A percentile compares a stretch with the other conserved stretches of the same genome.
Evolutionary conservation across 1,139 yeast species (phyloP).

Genomic region (Debaryomyces sp.): DNA sequence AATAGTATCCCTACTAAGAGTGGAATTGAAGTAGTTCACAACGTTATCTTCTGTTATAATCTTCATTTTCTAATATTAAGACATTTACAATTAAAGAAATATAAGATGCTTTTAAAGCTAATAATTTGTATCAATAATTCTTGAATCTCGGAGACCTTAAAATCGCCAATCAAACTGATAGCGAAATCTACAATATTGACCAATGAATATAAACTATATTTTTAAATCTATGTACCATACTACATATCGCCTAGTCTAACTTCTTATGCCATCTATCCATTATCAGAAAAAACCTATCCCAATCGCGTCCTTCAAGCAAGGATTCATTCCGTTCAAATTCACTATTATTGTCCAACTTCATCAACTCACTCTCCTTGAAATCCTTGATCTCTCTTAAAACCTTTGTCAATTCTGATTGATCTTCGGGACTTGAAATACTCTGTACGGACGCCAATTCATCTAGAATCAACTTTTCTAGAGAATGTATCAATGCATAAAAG

Average conservation of each 20-base stretch:
- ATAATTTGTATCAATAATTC: not conserved
- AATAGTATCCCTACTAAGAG: slow-evolving; percentile 22
- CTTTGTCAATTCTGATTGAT: slow-evolving; percentile 9
- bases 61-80: slow-evolving; percentile 23
- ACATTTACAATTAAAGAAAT: too few relatives aligned
- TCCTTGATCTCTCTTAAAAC: slow-evolving; percentile 17
- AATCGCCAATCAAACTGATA: not conserved
- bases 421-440: slow-evolving; percentile 2
- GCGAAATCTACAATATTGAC: not conserved
- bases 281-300: slow-evolving; percentile 7
- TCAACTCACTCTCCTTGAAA: slow-evolving; percentile 20
- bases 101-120: too few relatives aligned
- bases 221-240: not conserved
- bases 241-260: not conserved
- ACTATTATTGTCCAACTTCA: slow-evolving; percentile 10
- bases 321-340: not conserved
- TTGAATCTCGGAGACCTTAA: not conserved
- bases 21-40: slow-evolving; percentile 17
- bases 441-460: slow-evolving; percentile 11
- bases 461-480: slow-evolving; percentile 20
- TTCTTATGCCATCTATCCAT: slow-evolving; percentile 6
- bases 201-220: not conserved
- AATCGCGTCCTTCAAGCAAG: slow-evolving; percentile 1
- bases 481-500: slow-evolving; percentile 22
- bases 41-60: slow-evolving; percentile 31